Evolutionary conservation across 164 flowering plant genomes (phyloP).

Genomic region (Cinnamomum micranthum): DNA sequence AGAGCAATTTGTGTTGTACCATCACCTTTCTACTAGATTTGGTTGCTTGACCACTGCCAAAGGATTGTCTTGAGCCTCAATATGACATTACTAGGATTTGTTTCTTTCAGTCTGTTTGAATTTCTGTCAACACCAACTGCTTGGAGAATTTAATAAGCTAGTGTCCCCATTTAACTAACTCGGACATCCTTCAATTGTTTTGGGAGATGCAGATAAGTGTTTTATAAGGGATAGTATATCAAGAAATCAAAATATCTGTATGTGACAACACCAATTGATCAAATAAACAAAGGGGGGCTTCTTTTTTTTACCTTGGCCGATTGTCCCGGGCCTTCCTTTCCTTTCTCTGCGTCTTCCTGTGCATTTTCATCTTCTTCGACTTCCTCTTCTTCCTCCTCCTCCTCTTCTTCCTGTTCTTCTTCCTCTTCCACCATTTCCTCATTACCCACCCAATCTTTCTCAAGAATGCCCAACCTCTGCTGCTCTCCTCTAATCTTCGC

Average conservation of each 20-base stretch:
- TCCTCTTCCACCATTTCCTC: slow-evolving; percentile 46
- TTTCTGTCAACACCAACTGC: too few species aligned
- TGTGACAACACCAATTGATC: background rate
- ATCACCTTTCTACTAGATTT: too few species aligned
- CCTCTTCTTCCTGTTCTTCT: slow-evolving; percentile 63
- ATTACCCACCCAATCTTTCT: slow-evolving; percentile 81
- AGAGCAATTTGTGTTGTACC: too few species aligned
- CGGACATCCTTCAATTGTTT: too few species aligned
- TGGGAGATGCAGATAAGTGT: too few species aligned
- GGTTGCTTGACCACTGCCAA: too few species aligned
- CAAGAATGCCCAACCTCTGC: slow-evolving; percentile 71
- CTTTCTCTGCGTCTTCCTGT: slow-evolving; percentile 17
- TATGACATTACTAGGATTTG: too few species aligned
- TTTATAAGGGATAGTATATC: background rate
- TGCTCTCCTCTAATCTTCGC: slow-evolving; percentile 88
- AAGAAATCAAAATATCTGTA: background rate
- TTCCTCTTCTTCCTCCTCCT: slow-evolving; percentile 43
- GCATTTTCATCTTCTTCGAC: slow-evolving; percentile 24
- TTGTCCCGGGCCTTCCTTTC: background rate
- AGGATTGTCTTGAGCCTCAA: too few species aligned
- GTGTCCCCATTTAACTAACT: too few species aligned
- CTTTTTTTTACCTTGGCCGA: slow-evolving; percentile 12
- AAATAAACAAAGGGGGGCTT: background rate
- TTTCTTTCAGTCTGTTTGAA: too few species aligned
- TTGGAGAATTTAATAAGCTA: too few species aligned